Base-by-base conservation (phyloP, 1,284 basidiomycete species). In the Cystobasidium slooffiae region DNA sequence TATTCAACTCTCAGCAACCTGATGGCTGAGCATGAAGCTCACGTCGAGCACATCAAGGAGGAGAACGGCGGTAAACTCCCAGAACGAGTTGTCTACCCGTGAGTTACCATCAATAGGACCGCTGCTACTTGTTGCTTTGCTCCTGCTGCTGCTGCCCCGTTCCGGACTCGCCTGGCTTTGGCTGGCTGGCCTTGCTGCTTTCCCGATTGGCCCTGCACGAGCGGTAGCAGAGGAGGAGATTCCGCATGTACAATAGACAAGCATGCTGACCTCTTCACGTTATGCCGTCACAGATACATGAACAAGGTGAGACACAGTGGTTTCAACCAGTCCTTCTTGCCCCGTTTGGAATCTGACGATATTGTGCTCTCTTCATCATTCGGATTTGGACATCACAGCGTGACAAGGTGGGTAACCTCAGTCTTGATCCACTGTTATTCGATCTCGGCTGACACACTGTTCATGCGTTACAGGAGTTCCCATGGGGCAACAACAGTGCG, bases 31-130 rank as follows among this genome's bases (percentile, higher is more conserved):
- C 91, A 93, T 79, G 86, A 85, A 63, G 87, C 86, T 10, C 91
- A 93, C 81, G 78, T 87, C 76, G 88, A 88, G 67, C 91, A 92
- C 81, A 81, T 90, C 82, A 88, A 86, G 80, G 85, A 87, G 56
- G 90, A 91, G 84, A 88, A 93, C 82, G 88, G 86, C 68, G 92
- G 91, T 66, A 85, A 87, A 75, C 85, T 91, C 63, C 91, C 91
- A 62, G 87, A 90, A 78, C 82, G 86, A 39, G 90, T 92, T 68
- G 84, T 84, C 39, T 94, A 89, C 81, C 87, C 90, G 62, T 91
- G 73, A 73, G 61, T 52, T 31, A 31, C 31, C 31, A 31, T 31
- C 31, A 31, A 5, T 2, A 31, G 31, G 5, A 67, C 74, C n/a
- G 53, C 53, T 56, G 7, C 31, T 31, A 9, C 18, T 18, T 43